Base-by-base conservation (phyloP, 1,139 yeast genomes). In the Komagataea norvegica region DNA sequence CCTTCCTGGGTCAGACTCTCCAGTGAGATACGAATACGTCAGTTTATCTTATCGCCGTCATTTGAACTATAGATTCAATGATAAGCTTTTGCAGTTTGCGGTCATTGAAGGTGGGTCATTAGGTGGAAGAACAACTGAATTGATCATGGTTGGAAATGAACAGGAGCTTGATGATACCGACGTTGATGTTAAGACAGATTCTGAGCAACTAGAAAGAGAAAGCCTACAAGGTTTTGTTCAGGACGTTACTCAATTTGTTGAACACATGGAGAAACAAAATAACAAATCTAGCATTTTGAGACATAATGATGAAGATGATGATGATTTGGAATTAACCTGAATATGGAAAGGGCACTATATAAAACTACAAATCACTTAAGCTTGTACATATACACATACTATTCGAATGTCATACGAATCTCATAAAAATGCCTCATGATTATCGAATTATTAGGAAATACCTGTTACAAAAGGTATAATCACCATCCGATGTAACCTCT, bases 401-500 rank as follows among this genome's bases (percentile, higher is more conserved):
- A n/a, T n/a, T n/a, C n/a, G n/a, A n/a, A n/a, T n/a, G n/a, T n/a
- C n/a, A n/a, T n/a, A n/a, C n/a, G n/a, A n/a, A n/a, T n/a, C n/a
- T n/a, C n/a, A n/a, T n/a, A n/a, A n/a, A n/a, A n/a, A n/a, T n/a
- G n/a, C n/a, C n/a, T n/a, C n/a, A n/a, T n/a, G n/a, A n/a, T n/a
- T n/a, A n/a, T n/a, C n/a, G n/a, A n/a, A n/a, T n/a, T n/a, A n/a
- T n/a, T n/a, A n/a, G n/a, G n/a, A n/a, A n/a, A n/a, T n/a, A n/a
- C n/a, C n/a, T n/a, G n/a, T n/a, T n/a, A n/a, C n/a, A n/a, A n/a
- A n/a, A n/a, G n/a, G n/a, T n/a, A n/a, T n/a, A n/a, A n/a, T 40
- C 32, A 46, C 91, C 91, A 83, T 6, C 77, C 78, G 31, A 82
- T 69, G 51, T 68, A 75, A 29, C 70, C 73, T 41, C 83, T 71